Evolutionary conservation across 805 yeast genomes (phyloP), one percentile per base, ranked within the genome.

Genomic region (Pichia scutulata): DNA sequence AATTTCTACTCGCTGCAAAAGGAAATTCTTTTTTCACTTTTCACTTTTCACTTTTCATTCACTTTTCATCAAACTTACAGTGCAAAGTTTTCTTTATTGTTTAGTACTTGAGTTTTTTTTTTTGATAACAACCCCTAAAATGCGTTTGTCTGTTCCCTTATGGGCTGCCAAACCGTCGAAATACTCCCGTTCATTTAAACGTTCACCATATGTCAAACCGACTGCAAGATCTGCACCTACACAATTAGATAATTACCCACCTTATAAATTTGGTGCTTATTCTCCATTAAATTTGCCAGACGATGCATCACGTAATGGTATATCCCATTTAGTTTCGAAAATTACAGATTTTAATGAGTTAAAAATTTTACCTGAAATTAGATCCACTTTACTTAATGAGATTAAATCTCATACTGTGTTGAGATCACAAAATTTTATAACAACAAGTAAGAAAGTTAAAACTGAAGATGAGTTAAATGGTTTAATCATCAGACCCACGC

Each of bases 281-380:
- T 71, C 80, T 4, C 74, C 79, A 2, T 62, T 80, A 46, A 70
- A 70, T 37, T 63, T 69, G 16, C 75, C 76, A 7, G 69, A 60
- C 8, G 70, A 63, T 45, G 51, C 57, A 2, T 63, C 64, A 12
- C 55, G 69, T 10, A 65, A 67, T 47, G 65, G 68, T 8, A 55
- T 71, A n/a, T 62, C 64, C 25, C 73, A 69, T 47, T 57, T 74
- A 21, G 70, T 78, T 23, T 66, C 67, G 18, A 82, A 82, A 58
- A 78, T 88, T 43, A 70, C 73, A 1, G 72, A 77, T 14, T 90
- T 89, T 59, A 75, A 77, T n/a, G 80, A 82, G 49, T 70, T 90
- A 52, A 76, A 81, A 52, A 70, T 92, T 16, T 68, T 82, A 40
- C 88, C 90, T 0, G 73, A 74, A 2, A 84, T 89, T 1, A 71